A percentile compares a stretch with the other conserved stretches of the same genome.
Evolutionary conservation across 306 rosid genomes (phyloP).

Genomic region (Trifolium pratense): DNA sequence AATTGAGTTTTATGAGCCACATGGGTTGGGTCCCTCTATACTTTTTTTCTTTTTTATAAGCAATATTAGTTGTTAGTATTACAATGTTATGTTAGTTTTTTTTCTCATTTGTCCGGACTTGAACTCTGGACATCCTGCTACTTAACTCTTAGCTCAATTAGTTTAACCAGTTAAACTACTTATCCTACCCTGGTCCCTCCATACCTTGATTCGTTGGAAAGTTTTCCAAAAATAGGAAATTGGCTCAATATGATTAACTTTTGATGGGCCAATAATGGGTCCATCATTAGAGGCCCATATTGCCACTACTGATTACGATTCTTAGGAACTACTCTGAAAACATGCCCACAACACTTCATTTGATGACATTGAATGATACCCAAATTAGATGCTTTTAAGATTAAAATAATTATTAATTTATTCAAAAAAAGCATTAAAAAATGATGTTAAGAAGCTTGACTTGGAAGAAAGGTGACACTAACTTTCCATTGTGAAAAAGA

Average conservation of each 20-base stretch:
- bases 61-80: too few relatives aligned
- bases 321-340: constrained; percentile 40
- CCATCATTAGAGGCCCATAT: constrained; percentile 50
- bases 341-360: constrained; percentile 30
- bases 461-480: constrained; percentile 38
- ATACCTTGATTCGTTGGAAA: constrained; percentile 38
- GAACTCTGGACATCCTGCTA: too few relatives aligned
- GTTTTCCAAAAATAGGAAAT: constrained; percentile 18
- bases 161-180: too few relatives aligned
- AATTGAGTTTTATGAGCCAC: constrained; percentile 31
- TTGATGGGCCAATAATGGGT: constrained; percentile 58
- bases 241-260: constrained; percentile 48
- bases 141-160: too few relatives aligned
- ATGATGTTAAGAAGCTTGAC: constrained; percentile 37
- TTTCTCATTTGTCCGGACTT: too few relatives aligned
- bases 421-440: neutral
- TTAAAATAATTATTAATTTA: neutral
- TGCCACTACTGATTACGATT: constrained; percentile 21
- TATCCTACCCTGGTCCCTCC: too few relatives aligned
- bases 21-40: constrained; percentile 49
- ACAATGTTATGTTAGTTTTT: too few relatives aligned
- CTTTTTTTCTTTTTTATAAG: too few relatives aligned
- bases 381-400: constrained; percentile 33
- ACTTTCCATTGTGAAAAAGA: constrained; percentile 5
- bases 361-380: constrained; percentile 42